Percentiles rank a stretch among this genome's conserved stretches.
These are phyloP conservation scores for Wilcoxina mikolae DNA, from an alignment of 495 filamentous ascomycete species.

Conservation along the genomic window DNA sequence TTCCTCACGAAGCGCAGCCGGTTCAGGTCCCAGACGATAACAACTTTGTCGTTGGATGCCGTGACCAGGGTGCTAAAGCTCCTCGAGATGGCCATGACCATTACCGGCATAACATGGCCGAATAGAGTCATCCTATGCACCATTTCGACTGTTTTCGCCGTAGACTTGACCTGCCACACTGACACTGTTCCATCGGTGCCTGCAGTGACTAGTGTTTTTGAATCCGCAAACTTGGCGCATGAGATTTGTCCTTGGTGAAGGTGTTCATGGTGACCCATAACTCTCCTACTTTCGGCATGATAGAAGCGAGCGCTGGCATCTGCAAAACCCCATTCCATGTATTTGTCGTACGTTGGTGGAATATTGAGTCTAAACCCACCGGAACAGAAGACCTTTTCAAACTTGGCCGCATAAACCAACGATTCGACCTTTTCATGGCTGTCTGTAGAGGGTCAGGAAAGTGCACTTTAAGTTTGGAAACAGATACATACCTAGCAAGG, in stretches of 20 bases:
- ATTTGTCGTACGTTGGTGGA: constrained; percentile 74
- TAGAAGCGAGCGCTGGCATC: constrained; percentile 89
- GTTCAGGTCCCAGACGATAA: constrained; percentile 89
- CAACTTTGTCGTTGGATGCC: constrained; percentile 61
- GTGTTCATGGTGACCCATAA: constrained; percentile 73
- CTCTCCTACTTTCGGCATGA: constrained; percentile 56
- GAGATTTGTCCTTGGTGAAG: constrained; percentile 79
- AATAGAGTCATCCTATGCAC: constrained; percentile 69
- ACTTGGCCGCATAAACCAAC: constrained; percentile 60
- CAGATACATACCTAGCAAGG: constrained; percentile 3
- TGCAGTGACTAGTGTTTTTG: constrained; percentile 74
- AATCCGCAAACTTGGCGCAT: constrained; percentile 68
- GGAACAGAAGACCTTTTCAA: constrained; percentile 74
- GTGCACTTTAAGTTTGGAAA: too few species aligned
- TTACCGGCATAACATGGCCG: constrained; percentile 72
- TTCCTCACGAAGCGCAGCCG: constrained; percentile 69
- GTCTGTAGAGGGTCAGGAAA: constrained; percentile 35
- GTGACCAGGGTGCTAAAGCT: constrained; percentile 78
- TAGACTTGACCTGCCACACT: constrained; percentile 55
- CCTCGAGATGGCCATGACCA: constrained; percentile 63
- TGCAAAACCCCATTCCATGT: constrained; percentile 89
- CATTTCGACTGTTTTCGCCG: constrained; percentile 54
- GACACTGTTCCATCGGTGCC: constrained; percentile 84
- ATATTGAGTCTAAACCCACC: constrained; percentile 71
- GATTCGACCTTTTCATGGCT: constrained; percentile 65